These are phyloP conservation scores for Candida easanensis DNA, from an alignment of 805 yeast genomes.

Conservation along the genomic window DNA sequence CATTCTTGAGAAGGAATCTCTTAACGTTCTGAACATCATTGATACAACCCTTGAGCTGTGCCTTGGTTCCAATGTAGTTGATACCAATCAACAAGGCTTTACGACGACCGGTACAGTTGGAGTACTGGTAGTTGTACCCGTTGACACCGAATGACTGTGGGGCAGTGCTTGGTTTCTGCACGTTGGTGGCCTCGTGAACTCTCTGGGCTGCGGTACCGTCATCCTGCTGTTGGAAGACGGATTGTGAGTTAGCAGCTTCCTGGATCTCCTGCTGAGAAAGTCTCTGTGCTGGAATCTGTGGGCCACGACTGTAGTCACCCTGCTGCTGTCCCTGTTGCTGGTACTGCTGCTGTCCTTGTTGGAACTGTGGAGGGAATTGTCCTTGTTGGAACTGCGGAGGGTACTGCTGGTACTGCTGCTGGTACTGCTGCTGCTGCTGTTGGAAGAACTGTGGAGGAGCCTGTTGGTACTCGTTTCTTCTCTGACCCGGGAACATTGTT, in stretches of 20 bases:
- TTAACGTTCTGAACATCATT: slow-evolving; percentile 62
- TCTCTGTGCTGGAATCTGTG: slow-evolving; percentile 15
- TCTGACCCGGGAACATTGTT: slow-evolving; percentile 3
- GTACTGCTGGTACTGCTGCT: not conserved
- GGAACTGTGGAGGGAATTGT: slow-evolving; percentile 9
- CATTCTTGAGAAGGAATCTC: slow-evolving; percentile 40
- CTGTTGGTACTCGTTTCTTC: slow-evolving; percentile 4
- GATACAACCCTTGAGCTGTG: slow-evolving; percentile 71
- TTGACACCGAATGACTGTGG: slow-evolving; percentile 14
- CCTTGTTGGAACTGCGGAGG: not conserved
- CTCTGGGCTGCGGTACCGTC: slow-evolving; percentile 1
- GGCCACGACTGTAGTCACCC: slow-evolving; percentile 7
- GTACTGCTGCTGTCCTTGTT: slow-evolving; percentile 5
- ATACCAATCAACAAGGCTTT: slow-evolving; percentile 79
- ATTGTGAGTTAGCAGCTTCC: slow-evolving; percentile 19
- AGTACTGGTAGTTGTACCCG: slow-evolving; percentile 46
- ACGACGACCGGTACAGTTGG: slow-evolving; percentile 66
- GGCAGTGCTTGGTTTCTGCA: slow-evolving; percentile 14
- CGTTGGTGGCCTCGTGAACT: slow-evolving; percentile 3
- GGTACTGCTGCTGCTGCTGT: slow-evolving; percentile 5
- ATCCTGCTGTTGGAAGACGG: slow-evolving; percentile 10
- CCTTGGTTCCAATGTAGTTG: slow-evolving; percentile 66
- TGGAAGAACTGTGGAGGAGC: slow-evolving; percentile 9
- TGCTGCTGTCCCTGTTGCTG: not conserved
- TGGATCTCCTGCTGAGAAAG: slow-evolving; percentile 13